A percentile compares a stretch with the other conserved stretches of the same genome.
phyloP scores from a whole-genome alignment of 2,329 filamentous ascomycete species.

The Penicillium sp. region DNA sequence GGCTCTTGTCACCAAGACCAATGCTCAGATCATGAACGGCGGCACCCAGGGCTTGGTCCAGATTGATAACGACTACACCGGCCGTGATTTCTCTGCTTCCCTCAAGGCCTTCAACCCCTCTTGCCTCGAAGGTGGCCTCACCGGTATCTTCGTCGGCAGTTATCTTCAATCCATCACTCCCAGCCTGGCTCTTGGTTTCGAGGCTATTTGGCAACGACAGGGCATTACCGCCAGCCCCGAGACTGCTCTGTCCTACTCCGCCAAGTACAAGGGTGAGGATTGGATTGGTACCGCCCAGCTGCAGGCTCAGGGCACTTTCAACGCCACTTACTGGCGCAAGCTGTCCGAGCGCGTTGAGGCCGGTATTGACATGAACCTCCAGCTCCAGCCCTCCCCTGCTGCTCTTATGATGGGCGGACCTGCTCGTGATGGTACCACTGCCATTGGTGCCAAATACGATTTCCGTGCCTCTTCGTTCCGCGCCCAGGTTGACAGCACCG shows the following conservation, averaged over 20 bases:
- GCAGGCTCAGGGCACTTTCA: slow-evolving; percentile 81
- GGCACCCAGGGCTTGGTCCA: slow-evolving; percentile 82
- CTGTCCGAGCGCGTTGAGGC: slow-evolving; percentile 95
- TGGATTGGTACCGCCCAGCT: slow-evolving; percentile 93
- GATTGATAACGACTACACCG: slow-evolving; percentile 93
- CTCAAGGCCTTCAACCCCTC: slow-evolving; percentile 97
- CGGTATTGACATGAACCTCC: slow-evolving; percentile 89
- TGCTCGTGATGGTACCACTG: slow-evolving; percentile 84
- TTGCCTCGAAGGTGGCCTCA: slow-evolving; percentile 83
- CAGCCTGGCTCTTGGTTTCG: slow-evolving; percentile 80
- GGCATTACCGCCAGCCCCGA: slow-evolving; percentile 85
- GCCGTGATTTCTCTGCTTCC: slow-evolving; percentile 87
- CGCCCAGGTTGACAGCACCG: slow-evolving; percentile 91
- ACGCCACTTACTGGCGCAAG: slow-evolving; percentile 89
- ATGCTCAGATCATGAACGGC: slow-evolving; percentile 78
- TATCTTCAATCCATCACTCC: slow-evolving; percentile 93
- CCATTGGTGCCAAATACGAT: slow-evolving; percentile 95
- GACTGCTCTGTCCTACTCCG: slow-evolving; percentile 83
- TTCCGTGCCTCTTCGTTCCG: slow-evolving; percentile 95
- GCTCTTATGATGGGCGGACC: slow-evolving; percentile 72
- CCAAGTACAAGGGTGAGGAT: slow-evolving; percentile 84
- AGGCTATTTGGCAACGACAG: slow-evolving; percentile 89
- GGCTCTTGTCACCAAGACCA: slow-evolving; percentile 79
- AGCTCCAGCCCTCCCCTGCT: slow-evolving; percentile 65
- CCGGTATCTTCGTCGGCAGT: slow-evolving; percentile 91